Base-by-base conservation (phyloP, 1,139 yeast genomes). In the Hanseniaspora uvarum region DNA sequence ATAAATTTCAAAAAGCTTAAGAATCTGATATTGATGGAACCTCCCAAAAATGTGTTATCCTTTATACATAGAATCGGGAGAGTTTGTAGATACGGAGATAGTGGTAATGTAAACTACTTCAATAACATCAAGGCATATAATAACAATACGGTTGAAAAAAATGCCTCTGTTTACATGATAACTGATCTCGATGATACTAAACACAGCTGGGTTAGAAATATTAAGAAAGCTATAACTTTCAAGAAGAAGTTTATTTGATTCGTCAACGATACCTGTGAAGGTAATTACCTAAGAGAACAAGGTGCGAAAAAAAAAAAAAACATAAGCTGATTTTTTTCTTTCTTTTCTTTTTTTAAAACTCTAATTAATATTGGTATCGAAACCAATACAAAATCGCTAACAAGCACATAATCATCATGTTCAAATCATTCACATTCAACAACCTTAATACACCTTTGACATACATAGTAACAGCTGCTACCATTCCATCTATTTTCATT, bases 41-140 rank as follows among this genome's bases (percentile, higher is more conserved):
- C 88, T 50, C 98, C 98, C 4, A 75, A 78, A 55, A 81, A 84
- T 8, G 79, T 96, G 0, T 83, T 86, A 31, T 98, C 89, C 67
- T 73, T 92, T 56, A 80, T 92, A 21, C 98, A 92, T 65, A 73
- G 98, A 58, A 83, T 88, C 4, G 98, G 98, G 1, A 77, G 98
- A 69, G 92, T 97, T 0, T 97, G 96, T 5, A 73, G 98, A 64
- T 44, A 43, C 14, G 53, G 53, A 19, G 53, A 50, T 43, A 31
- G 30, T 8, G 53, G 53, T 10, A 34, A 41, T 24, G 38, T 21
- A 4, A 30, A 43, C 28, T 43, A 30, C 16, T 18, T 31, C 21
- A 50, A 44, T 5, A 43, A 50, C 11, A 43, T 50, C 8, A 43
- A 50, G 19, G 37, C 33, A 4, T 44, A 49, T 12, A 49, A 49